Evolutionary conservation across 495 filamentous ascomycete genomes (phyloP).

Genomic region (Amniculicola lignicola): DNA sequence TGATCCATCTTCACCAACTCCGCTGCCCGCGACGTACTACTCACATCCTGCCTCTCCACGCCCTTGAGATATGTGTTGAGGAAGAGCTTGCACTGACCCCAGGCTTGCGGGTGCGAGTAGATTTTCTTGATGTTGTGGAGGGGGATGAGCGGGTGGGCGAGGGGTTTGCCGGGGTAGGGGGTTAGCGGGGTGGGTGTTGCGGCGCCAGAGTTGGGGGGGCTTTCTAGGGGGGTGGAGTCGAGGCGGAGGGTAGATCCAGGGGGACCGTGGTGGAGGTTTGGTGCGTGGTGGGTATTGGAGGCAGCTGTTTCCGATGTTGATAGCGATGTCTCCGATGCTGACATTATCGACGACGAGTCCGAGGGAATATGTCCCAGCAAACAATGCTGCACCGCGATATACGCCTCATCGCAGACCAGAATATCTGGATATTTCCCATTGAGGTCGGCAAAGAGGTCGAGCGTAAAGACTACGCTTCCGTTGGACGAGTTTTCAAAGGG

Average conservation of each 20-base stretch:
- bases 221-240: not conserved
- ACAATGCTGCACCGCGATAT: conserved; percentile 81
- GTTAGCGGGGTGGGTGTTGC: conserved; percentile 24
- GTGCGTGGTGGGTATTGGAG: conserved; percentile 34
- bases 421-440: conserved; percentile 58
- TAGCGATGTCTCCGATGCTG: no score
- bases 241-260: not conserved
- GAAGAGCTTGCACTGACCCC: conserved; percentile 86
- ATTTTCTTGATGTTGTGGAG: conserved; percentile 51
- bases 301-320: no score
- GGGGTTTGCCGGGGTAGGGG: conserved; percentile 30
- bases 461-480: conserved; percentile 80
- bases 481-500: conserved; percentile 97
- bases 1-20: conserved; percentile 66
- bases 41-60: conserved; percentile 76
- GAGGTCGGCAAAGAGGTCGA: conserved; percentile 83
- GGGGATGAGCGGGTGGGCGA: conserved; percentile 38
- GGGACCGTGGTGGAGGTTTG: not conserved
- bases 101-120: conserved; percentile 92
- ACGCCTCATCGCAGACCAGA: conserved; percentile 73
- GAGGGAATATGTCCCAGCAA: conserved; percentile 55
- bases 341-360: no score
- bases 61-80: conserved; percentile 62
- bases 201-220: conserved; percentile 20
- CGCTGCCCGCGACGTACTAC: conserved; percentile 79